Conservation (phyloP, 164 flowering plant species). For the Nymphaea thermarum region DNA sequence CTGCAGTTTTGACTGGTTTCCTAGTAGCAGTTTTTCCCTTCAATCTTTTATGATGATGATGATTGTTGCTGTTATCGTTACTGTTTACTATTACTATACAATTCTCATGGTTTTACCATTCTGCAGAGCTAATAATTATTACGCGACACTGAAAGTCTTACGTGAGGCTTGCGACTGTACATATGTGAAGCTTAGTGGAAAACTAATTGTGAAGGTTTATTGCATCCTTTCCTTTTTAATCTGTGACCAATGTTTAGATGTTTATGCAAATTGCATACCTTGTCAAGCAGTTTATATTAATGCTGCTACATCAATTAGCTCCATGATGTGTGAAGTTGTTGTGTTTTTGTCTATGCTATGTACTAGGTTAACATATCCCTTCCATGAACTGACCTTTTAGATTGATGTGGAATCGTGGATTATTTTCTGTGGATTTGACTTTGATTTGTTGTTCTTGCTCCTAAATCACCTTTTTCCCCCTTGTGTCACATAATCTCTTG, state of each 20-base stretch:
- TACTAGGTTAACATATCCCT: not conserved
- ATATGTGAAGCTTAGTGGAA: conserved; percentile 43
- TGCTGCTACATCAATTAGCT: not conserved
- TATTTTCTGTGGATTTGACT: too few species aligned
- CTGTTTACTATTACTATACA: not conserved
- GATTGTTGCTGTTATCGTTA: not conserved
- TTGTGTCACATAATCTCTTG: too few species aligned
- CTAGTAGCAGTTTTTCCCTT: not conserved
- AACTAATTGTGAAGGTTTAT: conserved; percentile 69
- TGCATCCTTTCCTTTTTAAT: not conserved
- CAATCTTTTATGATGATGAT: not conserved
- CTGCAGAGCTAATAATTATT: conserved; percentile 38
- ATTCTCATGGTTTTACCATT: not conserved
- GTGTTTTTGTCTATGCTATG: not conserved
- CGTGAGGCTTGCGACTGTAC: conserved; percentile 51
- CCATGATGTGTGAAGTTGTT: not conserved
- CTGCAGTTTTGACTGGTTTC: not conserved
- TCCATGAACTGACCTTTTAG: too few species aligned
- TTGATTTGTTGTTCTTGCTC: too few species aligned
- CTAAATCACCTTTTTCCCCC: too few species aligned
- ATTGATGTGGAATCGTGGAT: too few species aligned
- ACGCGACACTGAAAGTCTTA: conserved; percentile 34
- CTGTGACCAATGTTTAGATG: not conserved
- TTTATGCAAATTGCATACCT: not conserved
- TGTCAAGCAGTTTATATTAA: not conserved